Base-by-base conservation (phyloP, 2,329 filamentous ascomycete species). In the Cercospora sp. region DNA sequence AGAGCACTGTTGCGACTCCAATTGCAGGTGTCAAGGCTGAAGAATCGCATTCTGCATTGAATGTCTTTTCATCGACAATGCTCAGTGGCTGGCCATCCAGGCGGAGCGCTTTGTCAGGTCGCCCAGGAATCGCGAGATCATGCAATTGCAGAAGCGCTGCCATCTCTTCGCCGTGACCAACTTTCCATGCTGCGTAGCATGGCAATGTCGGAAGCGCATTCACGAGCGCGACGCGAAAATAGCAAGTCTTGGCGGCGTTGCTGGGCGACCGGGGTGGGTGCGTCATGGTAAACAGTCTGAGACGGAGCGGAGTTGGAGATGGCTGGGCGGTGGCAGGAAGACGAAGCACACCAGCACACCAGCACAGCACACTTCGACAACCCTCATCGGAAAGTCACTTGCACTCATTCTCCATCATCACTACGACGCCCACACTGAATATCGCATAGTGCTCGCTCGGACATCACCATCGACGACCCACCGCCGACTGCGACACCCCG, bases 1-100 rank as follows among this genome's bases (percentile, higher is more conserved):
- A 70, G 28, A 73, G 68, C n/a, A 72, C 55, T 7, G 69, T 73
- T 3, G 72, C 67, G 30, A 72, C 33, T 10, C 68, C 69, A 51
- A 68, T 64, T 5, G 72, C 69, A 48, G 70, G 39, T 2, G 64
- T 69, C 20, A 72, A 12, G 36, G 65, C 42, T 26, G 26, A 16
- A 31, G 39, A 28, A n/a, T 67, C 51, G 20, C 28, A 26, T 12
- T 63, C 65, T 48, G 42, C 42, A 42, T 42, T 20, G 42, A 60
- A 63, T 2, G 53, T 33, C 5, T 53, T n/a, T 18, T 31, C 28
- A 12, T 57, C 33, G 23, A 60, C 26, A n/a, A 68, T 64, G 12
- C 53, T 18, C 8, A 66, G 33, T 13, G 67, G 67, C 8, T 55
- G 33, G 31, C 48, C 61, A 20, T 66, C 67, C 12, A 68, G 30